These are phyloP conservation scores for Zanthoxylum bungeanum DNA, from an alignment of 345 rosid species.

Conservation along the genomic window DNA sequence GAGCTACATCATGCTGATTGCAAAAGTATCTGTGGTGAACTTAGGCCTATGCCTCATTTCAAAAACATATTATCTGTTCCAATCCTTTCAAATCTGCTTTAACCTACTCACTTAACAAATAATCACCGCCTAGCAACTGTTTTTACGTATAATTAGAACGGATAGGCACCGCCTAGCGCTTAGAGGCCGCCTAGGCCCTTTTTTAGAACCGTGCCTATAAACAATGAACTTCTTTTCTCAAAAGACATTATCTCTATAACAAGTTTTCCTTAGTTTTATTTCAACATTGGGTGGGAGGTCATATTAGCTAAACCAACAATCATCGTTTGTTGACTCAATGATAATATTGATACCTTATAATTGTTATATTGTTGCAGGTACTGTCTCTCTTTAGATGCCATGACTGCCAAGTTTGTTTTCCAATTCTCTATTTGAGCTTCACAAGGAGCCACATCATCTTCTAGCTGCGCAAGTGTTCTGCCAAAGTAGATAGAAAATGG, in stretches of 20 bases:
- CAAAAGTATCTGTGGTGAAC: background rate
- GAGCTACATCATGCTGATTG: background rate
- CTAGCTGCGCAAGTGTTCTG: constrained; percentile 87
- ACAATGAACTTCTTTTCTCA: background rate
- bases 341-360: constrained; percentile 58
- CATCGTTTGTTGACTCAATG: background rate
- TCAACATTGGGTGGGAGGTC: background rate
- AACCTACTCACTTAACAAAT: background rate
- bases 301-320: background rate
- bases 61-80: too few species aligned
- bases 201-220: background rate
- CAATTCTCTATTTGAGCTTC: constrained; percentile 73
- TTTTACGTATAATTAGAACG: background rate
- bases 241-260: too few species aligned
- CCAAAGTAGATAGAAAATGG: constrained; percentile 7
- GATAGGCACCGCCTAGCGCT: too few species aligned
- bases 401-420: constrained; percentile 77
- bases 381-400: constrained; percentile 93
- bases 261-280: background rate
- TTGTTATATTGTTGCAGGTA: constrained; percentile 77
- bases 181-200: too few species aligned
- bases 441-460: constrained; percentile 78
- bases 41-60: background rate
- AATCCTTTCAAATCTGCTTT: background rate
- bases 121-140: background rate